Percentiles rank a stretch among this genome's conserved stretches.
Conservation (phyloP, 2,329 filamentous ascomycete species). For the Aspergillus sp. region DNA sequence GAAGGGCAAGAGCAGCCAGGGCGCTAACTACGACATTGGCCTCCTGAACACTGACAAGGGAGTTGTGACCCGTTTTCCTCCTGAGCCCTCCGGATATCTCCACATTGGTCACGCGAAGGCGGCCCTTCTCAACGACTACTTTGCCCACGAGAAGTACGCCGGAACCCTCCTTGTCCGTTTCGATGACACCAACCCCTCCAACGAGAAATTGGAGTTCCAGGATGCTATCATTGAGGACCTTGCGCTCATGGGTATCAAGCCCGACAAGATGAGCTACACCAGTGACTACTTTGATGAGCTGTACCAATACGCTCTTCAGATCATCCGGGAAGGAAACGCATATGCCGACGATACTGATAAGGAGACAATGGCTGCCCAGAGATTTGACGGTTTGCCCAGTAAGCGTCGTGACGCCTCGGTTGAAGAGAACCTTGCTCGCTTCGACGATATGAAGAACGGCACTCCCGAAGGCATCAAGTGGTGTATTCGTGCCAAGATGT, state of each 20-base stretch:
- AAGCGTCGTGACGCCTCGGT: slow-evolving; percentile 68
- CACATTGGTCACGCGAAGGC: slow-evolving; percentile 96
- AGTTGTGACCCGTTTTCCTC: slow-evolving; percentile 86
- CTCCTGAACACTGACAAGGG: slow-evolving; percentile 79
- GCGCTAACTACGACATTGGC: slow-evolving; percentile 82
- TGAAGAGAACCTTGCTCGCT: slow-evolving; percentile 78
- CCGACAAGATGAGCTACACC: slow-evolving; percentile 80
- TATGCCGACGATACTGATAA: slow-evolving; percentile 93
- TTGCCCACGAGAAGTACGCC: slow-evolving; percentile 86
- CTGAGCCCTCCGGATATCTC: slow-evolving; percentile 91
- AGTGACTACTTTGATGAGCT: slow-evolving; percentile 93
- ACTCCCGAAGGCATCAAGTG: slow-evolving; percentile 71
- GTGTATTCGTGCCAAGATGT: slow-evolving; percentile 94
- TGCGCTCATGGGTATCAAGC: slow-evolving; percentile 82
- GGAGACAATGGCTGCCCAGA: slow-evolving; percentile 77
- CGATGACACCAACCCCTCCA: slow-evolving; percentile 94
- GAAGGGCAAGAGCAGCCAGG: slow-evolving; percentile 64
- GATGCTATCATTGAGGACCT: slow-evolving; percentile 91
- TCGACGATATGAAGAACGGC: slow-evolving; percentile 89
- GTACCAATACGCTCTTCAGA: slow-evolving; percentile 73
- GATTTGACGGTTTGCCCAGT: slow-evolving; percentile 77
- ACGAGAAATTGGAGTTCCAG: slow-evolving; percentile 95
- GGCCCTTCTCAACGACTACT: slow-evolving; percentile 90
- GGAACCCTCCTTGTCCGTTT: slow-evolving; percentile 87
- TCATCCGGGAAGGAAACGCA: slow-evolving; percentile 80